Evolutionary conservation across 1,284 basidiomycete genomes (phyloP).

Genomic region (Melampsora allii-populina): DNA sequence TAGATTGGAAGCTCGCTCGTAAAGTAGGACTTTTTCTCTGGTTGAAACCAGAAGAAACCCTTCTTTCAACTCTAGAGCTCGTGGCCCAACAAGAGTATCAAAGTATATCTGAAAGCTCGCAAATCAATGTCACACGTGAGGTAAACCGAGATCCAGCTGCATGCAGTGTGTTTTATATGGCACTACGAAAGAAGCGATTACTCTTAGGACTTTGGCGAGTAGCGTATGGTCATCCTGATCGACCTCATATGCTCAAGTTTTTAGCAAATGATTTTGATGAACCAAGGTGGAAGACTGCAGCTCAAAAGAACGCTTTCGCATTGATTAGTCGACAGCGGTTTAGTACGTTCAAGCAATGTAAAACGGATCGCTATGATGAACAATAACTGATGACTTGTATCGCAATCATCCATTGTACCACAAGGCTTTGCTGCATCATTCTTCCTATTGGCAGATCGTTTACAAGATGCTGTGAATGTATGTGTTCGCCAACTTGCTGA

Average conservation of each 20-base stretch:
- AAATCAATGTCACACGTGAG: conserved; percentile 43
- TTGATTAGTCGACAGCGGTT: conserved; percentile 87
- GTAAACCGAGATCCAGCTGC: conserved; percentile 69
- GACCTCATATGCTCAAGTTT: conserved; percentile 85
- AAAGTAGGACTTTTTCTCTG: conserved; percentile 82
- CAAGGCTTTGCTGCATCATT: conserved; percentile 94
- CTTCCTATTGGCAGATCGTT: conserved; percentile 82
- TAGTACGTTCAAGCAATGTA: conserved; percentile 60
- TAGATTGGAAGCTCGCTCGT: conserved; percentile 73
- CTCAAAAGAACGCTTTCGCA: conserved; percentile 94
- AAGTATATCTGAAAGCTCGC: conserved; percentile 62
- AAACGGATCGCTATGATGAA: background rate
- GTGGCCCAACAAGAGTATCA: conserved; percentile 91
- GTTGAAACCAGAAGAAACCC: conserved; percentile 69
- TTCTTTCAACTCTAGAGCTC: conserved; percentile 77
- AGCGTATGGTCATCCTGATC: conserved; percentile 89
- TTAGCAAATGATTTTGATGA: conserved; percentile 83
- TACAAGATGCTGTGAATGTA: conserved; percentile 88
- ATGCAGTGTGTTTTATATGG: conserved; percentile 91
- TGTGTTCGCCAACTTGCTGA: conserved; percentile 84
- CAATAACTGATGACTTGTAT: background rate
- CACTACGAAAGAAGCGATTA: conserved; percentile 82
- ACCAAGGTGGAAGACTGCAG: conserved; percentile 84
- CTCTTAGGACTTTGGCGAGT: conserved; percentile 95
- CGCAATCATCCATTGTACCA: conserved; percentile 15